Evolutionary conservation across 1,284 basidiomycete species (phyloP).

Genomic region (Ustilago cynodontis): DNA sequence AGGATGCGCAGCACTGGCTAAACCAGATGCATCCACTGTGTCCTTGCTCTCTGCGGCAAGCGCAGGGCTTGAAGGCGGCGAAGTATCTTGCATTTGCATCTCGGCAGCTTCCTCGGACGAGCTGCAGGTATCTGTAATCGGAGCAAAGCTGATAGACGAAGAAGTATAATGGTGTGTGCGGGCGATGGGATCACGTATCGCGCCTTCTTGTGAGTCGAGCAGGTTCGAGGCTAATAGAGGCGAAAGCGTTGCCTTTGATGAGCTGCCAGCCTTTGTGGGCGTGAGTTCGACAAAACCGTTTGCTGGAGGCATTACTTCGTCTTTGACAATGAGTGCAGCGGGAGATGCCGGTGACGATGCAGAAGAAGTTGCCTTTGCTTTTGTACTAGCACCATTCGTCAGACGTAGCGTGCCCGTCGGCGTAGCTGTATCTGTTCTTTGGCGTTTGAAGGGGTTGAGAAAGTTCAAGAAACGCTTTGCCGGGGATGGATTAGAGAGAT

Average conservation of each 20-base stretch:
- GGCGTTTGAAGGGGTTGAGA: slow-evolving; percentile 16
- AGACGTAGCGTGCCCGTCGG: background rate
- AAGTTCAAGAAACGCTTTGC: slow-evolving; percentile 1
- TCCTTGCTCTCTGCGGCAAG: background rate
- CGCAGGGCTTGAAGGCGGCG: slow-evolving; percentile 16
- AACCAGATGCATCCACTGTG: background rate
- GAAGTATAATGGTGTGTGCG: slow-evolving; percentile 12
- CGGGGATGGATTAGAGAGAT: background rate
- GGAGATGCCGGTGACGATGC: background rate
- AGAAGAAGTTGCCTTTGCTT: background rate
- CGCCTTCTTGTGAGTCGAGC: slow-evolving; percentile 28
- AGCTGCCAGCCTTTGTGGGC: background rate
- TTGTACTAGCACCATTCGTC: background rate
- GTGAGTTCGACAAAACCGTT: slow-evolving; percentile 35
- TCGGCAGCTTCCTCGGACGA: slow-evolving; percentile 37
- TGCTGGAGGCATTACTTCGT: background rate
- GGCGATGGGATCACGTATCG: slow-evolving; percentile 37
- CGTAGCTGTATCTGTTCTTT: background rate
- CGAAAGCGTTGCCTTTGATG: background rate
- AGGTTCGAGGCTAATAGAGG: background rate
- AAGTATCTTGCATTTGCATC: slow-evolving; percentile 14
- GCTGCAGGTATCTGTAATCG: slow-evolving; percentile 20
- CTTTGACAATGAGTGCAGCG: background rate
- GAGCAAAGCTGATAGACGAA: background rate
- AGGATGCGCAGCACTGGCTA: background rate